These are phyloP conservation scores for Chaetomiaceae sp. DNA, from an alignment of 2,329 filamentous ascomycete species.

Conservation along the genomic window DNA sequence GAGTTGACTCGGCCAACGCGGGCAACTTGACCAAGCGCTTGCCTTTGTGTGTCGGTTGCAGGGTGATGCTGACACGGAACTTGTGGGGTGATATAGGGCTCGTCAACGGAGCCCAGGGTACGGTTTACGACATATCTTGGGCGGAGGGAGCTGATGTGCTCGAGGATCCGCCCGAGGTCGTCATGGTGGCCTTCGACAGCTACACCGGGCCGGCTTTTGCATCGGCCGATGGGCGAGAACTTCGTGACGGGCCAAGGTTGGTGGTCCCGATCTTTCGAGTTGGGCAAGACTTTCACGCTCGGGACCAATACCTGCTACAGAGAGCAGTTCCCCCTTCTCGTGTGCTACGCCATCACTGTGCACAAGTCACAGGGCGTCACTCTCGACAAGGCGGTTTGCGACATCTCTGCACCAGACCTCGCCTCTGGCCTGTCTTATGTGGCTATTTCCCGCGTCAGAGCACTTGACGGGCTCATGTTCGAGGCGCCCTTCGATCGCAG, in stretches of 20 bases:
- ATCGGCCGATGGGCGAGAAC: background rate
- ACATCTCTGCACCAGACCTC: constrained; percentile 7
- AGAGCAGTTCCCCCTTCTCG: constrained; percentile 5
- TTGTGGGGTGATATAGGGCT: constrained; percentile 6
- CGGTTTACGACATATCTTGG: constrained; percentile 2
- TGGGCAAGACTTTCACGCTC: background rate
- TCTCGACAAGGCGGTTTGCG: constrained; percentile 3
- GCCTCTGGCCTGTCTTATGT: constrained; percentile 3
- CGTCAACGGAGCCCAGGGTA: constrained; percentile 3
- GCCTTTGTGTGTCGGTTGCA: constrained; percentile 5
- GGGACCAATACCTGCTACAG: background rate
- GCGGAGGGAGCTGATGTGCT: background rate
- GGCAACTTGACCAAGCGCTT: constrained; percentile 5
- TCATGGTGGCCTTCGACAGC: constrained; percentile 7
- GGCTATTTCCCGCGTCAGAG: constrained; percentile 1
- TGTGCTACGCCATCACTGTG: constrained; percentile 5
- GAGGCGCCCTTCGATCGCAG: constrained; percentile 1
- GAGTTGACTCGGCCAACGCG: background rate
- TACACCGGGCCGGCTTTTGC: constrained; percentile 3
- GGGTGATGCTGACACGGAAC: constrained; percentile 8
- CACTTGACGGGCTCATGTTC: constrained; percentile 5
- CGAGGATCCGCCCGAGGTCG: constrained; percentile 3
- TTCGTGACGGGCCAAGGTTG: background rate
- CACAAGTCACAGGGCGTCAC: background rate
- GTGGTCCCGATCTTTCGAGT: constrained; percentile 4